Conservation (phyloP, 305 asterid genomes). For the Fraxinus ornus region DNA sequence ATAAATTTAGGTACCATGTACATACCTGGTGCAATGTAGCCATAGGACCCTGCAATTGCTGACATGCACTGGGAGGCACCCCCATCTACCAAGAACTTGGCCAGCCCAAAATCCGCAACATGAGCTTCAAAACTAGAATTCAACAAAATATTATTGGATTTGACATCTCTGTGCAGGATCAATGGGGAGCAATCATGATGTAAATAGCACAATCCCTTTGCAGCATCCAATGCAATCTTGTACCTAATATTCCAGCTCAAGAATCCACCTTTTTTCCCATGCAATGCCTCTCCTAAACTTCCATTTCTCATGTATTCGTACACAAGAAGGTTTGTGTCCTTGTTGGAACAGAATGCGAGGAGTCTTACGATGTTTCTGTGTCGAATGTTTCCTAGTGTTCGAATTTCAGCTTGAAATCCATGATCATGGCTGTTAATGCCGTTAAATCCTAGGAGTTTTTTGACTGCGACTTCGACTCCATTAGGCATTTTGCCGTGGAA, state of each 20-base stretch:
- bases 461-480: slow-evolving; percentile 85
- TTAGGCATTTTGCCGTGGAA: slow-evolving; percentile 73
- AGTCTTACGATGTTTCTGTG: slow-evolving; percentile 84
- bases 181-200: neutral
- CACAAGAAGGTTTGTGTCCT: slow-evolving; percentile 27
- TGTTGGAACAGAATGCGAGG: slow-evolving; percentile 80
- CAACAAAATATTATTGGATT: slow-evolving; percentile 24
- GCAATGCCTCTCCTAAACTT: slow-evolving; percentile 47
- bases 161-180: neutral
- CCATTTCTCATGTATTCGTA: neutral
- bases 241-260: slow-evolving; percentile 80
- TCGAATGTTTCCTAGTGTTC: slow-evolving; percentile 82
- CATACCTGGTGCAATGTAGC: slow-evolving; percentile 98
- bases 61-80: slow-evolving; percentile 97
- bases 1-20: neutral
- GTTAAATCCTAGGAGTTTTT: slow-evolving; percentile 62
- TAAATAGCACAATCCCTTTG: neutral
- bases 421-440: slow-evolving; percentile 67
- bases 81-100: slow-evolving; percentile 78
- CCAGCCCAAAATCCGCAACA: slow-evolving; percentile 94
- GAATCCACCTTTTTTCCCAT: slow-evolving; percentile 72
- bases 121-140: slow-evolving; percentile 82
- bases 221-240: slow-evolving; percentile 60
- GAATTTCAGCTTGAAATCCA: slow-evolving; percentile 84
- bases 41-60: slow-evolving; percentile 91